phyloP scores from a whole-genome alignment of 208 protist genomes.

The Phytomonas sp. region DNA sequence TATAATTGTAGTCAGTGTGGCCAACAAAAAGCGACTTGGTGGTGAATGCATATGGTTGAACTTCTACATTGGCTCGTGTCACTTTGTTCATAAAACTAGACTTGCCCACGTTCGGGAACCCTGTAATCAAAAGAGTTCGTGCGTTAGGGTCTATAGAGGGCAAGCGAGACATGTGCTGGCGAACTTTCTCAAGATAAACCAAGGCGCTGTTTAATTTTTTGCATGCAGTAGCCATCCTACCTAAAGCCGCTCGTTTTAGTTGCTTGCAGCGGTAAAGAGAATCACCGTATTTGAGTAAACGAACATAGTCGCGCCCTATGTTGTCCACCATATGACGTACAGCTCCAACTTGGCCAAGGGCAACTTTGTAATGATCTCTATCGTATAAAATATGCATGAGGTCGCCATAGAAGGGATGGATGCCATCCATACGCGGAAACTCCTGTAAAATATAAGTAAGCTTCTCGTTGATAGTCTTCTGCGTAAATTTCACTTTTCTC shows the following conservation, averaged over 20 bases:
- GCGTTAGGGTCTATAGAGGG: slow-evolving; percentile 99
- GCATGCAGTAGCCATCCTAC: slow-evolving; percentile 98
- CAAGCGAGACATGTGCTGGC: slow-evolving; percentile 99
- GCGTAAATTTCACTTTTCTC: slow-evolving; percentile 98
- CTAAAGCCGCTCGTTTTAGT: slow-evolving; percentile 99
- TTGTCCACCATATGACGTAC: slow-evolving; percentile 96
- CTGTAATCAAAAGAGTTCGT: slow-evolving; percentile 96
- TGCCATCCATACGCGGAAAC: slow-evolving; percentile 96
- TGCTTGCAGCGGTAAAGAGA: slow-evolving; percentile 99
- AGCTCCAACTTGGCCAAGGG: slow-evolving; percentile 98
- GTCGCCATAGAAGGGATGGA: slow-evolving; percentile 99
- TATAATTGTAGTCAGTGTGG: slow-evolving; percentile 98
- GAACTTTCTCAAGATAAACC: slow-evolving; percentile 99
- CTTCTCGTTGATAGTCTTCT: slow-evolving; percentile 97
- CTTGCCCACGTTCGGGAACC: slow-evolving; percentile 99
- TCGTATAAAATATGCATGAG: slow-evolving; percentile 99
- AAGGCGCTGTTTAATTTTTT: slow-evolving; percentile 94
- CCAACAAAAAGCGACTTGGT: slow-evolving; percentile 99
- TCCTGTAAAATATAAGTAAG: slow-evolving; percentile 94
- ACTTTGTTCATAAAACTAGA: slow-evolving; percentile 99
- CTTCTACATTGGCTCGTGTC: slow-evolving; percentile 99
- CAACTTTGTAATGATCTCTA: slow-evolving; percentile 99
- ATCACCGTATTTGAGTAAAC: slow-evolving; percentile 99
- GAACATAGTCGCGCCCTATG: slow-evolving; percentile 97
- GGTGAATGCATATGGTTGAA: slow-evolving; percentile 99